Conservation (phyloP, 176 grass and related monocot genomes). For the Thinopyrum elongatum region DNA sequence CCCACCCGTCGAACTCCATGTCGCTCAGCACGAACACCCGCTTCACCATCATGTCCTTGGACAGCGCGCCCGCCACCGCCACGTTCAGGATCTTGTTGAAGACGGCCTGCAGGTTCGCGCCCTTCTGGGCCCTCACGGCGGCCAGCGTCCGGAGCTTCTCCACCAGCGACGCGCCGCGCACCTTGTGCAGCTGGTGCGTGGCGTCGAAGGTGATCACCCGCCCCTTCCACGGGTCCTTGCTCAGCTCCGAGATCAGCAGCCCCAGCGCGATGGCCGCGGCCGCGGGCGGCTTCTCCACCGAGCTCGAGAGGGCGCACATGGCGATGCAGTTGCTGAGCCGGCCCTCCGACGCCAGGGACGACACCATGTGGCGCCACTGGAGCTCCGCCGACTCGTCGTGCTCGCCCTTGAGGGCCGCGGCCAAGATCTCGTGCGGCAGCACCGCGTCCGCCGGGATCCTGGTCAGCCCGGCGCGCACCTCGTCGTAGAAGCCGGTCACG, state of each 20-base stretch:
- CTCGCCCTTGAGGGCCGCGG: not conserved
- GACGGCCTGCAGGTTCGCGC: conserved; percentile 49
- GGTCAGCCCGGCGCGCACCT: not conserved
- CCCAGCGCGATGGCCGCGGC: conserved; percentile 51
- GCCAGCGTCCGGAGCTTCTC: conserved; percentile 50
- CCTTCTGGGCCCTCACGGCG: conserved; percentile 26
- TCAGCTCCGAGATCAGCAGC: not conserved
- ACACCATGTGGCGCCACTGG: not conserved
- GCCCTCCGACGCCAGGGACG: conserved; percentile 28
- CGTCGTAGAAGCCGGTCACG: conserved; percentile 6
- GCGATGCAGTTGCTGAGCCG: conserved; percentile 44
- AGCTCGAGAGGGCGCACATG: conserved; percentile 58
- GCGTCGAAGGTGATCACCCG: not conserved
- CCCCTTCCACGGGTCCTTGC: not conserved
- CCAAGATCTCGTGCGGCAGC: conserved; percentile 1
- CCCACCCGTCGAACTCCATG: not conserved
- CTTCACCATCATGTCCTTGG: conserved; percentile 63
- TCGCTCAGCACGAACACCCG: conserved; percentile 70
- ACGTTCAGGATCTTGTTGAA: not conserved
- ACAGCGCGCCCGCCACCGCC: conserved; percentile 40
- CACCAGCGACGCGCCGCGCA: conserved; percentile 34
- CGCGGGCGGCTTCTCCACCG: conserved; percentile 20
- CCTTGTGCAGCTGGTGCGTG: conserved; percentile 2
- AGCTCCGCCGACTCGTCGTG: not conserved
- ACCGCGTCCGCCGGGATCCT: conserved; percentile 4